Percentiles rank a stretch among this genome's conserved stretches.
Evolutionary conservation across 1,284 basidiomycete genomes (phyloP).

Genomic region (Puccinia novopanici): DNA sequence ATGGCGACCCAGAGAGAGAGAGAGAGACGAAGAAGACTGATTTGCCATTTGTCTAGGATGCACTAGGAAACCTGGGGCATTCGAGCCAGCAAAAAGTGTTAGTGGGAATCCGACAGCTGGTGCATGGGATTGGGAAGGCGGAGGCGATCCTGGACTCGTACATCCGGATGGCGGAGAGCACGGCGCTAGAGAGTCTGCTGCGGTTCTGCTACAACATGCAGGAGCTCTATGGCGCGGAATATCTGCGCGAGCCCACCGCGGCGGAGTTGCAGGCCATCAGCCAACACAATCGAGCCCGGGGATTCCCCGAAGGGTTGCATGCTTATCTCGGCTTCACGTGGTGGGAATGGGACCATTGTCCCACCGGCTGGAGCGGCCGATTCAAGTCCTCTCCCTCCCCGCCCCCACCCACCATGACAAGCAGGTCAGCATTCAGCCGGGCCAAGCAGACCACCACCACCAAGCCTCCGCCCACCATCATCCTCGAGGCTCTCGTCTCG

Average conservation of each 20-base stretch:
- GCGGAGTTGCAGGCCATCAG: background rate
- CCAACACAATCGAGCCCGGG: background rate
- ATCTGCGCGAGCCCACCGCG: background rate
- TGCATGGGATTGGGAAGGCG: conserved; percentile 8
- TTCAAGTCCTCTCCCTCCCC: background rate
- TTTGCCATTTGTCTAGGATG: too few relatives aligned
- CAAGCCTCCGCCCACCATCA: background rate
- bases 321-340: background rate
- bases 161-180: conserved; percentile 27
- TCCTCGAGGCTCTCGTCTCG: conserved; percentile 22
- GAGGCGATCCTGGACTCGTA: conserved; percentile 4
- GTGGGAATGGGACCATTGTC: conserved; percentile 27
- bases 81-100: conserved; percentile 23
- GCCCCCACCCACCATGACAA: too few relatives aligned
- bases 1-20: too few relatives aligned
- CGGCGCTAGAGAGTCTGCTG: conserved; percentile 13
- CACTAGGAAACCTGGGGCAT: conserved; percentile 19
- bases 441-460: too few relatives aligned
- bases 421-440: too few relatives aligned
- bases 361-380: conserved; percentile 13
- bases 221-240: background rate
- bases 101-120: background rate
- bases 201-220: conserved; percentile 26
- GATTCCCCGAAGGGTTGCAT: conserved; percentile 10
- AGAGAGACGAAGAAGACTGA: background rate